Conservation (phyloP, 2,329 filamentous ascomycete genomes). For the Aspergillus neotritici region DNA sequence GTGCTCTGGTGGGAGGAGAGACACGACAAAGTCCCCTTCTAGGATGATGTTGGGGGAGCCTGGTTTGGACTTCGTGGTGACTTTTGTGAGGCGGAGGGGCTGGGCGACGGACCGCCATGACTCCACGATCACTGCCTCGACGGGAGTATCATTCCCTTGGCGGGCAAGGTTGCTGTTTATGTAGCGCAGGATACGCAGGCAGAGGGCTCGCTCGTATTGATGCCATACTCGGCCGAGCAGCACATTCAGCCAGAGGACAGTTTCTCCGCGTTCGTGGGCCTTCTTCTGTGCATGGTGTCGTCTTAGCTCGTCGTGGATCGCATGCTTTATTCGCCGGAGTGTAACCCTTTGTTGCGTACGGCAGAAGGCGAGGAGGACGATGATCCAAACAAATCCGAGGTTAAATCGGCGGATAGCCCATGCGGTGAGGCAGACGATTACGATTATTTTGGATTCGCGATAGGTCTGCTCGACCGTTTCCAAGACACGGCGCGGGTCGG, state of each 20-base stretch:
- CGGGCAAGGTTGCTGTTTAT: constrained; percentile 12
- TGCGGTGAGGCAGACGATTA: constrained; percentile 10
- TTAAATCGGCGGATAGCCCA: constrained; percentile 12
- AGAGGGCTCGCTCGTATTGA: constrained; percentile 11
- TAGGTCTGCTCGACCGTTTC: constrained; percentile 10
- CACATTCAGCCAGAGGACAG: constrained; percentile 12
- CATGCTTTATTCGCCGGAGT: constrained; percentile 8
- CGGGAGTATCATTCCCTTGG: background rate
- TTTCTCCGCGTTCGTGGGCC: constrained; percentile 8
- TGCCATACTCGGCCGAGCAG: constrained; percentile 11
- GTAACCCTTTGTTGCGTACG: constrained; percentile 11
- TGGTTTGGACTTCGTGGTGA: constrained; percentile 3
- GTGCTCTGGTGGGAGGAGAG: constrained; percentile 4
- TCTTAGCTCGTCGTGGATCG: constrained; percentile 10
- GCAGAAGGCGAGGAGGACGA: constrained; percentile 11
- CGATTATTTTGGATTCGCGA: constrained; percentile 13
- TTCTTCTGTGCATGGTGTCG: constrained; percentile 9
- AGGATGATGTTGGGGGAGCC: constrained; percentile 11
- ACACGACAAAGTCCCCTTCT: constrained; percentile 8
- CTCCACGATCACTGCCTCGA: constrained; percentile 11
- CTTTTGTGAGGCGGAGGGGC: constrained; percentile 8
- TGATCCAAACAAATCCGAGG: constrained; percentile 8
- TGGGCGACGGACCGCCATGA: constrained; percentile 10
- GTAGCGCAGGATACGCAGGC: constrained; percentile 9
- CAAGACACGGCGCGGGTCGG: too few relatives aligned